phyloP scores from a whole-genome alignment of 1,139 yeast genomes.

The Debaryomyces psychrophilus region DNA sequence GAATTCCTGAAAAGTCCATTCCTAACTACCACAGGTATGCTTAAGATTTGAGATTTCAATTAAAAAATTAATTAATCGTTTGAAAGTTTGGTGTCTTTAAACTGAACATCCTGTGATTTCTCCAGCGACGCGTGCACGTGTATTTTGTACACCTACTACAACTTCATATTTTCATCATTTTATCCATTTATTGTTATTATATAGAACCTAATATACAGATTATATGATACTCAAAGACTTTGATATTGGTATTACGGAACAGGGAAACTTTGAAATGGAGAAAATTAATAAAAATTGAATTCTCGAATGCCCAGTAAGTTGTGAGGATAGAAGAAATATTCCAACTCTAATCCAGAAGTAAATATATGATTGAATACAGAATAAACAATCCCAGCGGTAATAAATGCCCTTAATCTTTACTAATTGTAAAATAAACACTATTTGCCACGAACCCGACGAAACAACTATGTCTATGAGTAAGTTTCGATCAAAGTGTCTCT shows the following conservation, averaged over 20 bases:
- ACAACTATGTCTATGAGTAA: conserved; percentile 42
- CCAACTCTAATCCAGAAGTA: conserved; percentile 7
- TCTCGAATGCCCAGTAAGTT: conserved; percentile 6
- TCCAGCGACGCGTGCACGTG: conserved; percentile 5
- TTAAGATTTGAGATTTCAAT: not conserved
- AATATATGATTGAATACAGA: conserved; percentile 7
- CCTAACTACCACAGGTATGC: not conserved
- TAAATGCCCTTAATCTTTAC: not conserved
- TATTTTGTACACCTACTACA: not conserved
- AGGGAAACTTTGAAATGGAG: conserved; percentile 4
- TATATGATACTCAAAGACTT: conserved; percentile 8
- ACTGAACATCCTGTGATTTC: not conserved
- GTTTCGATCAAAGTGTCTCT: conserved; percentile 93
- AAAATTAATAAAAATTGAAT: conserved; percentile 6
- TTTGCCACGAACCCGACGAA: not conserved
- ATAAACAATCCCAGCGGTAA: conserved; percentile 2
- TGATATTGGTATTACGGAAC: conserved; percentile 3
- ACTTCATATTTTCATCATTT: conserved; percentile 1
- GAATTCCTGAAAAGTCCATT: conserved; percentile 46
- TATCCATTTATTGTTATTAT: conserved; percentile 8
- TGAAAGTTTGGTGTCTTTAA: not conserved
- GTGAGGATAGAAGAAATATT: conserved; percentile 1
- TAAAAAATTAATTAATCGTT: not conserved
- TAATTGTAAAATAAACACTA: not conserved
- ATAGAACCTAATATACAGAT: conserved; percentile 15